Percentiles rank a stretch among this genome's conserved stretches.
Conservation (phyloP, 1,284 basidiomycete species). For the Cryptococcus neoformans region DNA sequence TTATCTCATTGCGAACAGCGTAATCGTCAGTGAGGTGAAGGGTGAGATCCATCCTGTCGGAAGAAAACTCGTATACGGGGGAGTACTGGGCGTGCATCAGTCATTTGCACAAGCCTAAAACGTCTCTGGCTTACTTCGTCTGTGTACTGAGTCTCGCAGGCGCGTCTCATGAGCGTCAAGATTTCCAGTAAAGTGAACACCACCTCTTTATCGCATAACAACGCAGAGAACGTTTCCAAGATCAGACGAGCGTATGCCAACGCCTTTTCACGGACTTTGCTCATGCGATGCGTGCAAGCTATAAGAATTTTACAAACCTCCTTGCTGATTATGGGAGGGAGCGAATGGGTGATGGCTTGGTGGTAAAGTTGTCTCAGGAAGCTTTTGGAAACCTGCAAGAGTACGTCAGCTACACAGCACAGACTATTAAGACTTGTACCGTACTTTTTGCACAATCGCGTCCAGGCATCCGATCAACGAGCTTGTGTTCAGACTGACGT, state of each 20-base stretch:
- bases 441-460: constrained; percentile 78
- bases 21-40: constrained; percentile 88
- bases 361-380: constrained; percentile 66
- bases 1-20: constrained; percentile 77
- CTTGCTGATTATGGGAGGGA: constrained; percentile 67
- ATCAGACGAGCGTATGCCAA: constrained; percentile 78
- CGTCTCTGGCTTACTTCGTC: constrained; percentile 66
- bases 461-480: constrained; percentile 69
- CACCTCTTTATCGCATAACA: constrained; percentile 86
- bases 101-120: not conserved
- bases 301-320: constrained; percentile 77
- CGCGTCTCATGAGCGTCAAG: constrained; percentile 79
- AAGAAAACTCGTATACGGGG: constrained; percentile 77
- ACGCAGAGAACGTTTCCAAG: constrained; percentile 87
- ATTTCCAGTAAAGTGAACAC: constrained; percentile 90
- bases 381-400: constrained; percentile 37
- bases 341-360: constrained; percentile 72
- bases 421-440: constrained; percentile 1
- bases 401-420: not conserved
- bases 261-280: constrained; percentile 77
- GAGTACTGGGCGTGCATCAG: constrained; percentile 62
- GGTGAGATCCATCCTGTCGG: constrained; percentile 69
- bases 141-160: constrained; percentile 85
- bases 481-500: constrained; percentile 77
- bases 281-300: constrained; percentile 76